phyloP scores from a whole-genome alignment of 106 monocot genomes.

The Posidonia australis region DNA sequence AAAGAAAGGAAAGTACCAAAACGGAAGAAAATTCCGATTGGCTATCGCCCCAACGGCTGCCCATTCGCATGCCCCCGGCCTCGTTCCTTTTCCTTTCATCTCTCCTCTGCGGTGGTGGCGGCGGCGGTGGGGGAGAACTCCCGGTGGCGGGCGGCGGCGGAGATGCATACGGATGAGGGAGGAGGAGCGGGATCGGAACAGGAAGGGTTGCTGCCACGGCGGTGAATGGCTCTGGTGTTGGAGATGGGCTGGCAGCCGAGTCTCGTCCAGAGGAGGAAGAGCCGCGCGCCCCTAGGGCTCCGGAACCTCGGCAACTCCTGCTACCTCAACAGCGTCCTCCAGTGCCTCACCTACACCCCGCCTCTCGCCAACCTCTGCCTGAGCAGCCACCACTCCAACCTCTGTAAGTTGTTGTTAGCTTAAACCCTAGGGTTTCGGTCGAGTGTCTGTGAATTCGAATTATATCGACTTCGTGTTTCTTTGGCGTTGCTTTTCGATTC shows the following conservation, averaged over 20 bases:
- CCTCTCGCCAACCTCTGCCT: conserved; percentile 93
- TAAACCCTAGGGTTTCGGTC: neutral
- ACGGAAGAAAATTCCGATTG: no score
- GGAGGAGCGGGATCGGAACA: neutral
- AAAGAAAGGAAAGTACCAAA: no score
- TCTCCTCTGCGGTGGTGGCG: neutral
- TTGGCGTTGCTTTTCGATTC: neutral
- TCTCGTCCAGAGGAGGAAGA: conserved; percentile 24
- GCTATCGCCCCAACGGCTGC: no score
- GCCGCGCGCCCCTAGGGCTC: conserved; percentile 58
- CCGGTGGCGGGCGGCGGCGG: conserved; percentile 7
- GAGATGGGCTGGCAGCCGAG: conserved; percentile 54
- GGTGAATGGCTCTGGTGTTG: conserved; percentile 27
- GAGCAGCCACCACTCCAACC: conserved; percentile 51
- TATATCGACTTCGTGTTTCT: neutral
- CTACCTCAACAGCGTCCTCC: conserved; percentile 96
- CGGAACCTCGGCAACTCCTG: conserved; percentile 90
- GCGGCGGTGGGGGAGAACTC: neutral
- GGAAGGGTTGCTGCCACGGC: neutral
- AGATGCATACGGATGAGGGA: conserved; percentile 43
- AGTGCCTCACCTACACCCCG: conserved; percentile 92
- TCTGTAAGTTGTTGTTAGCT: conserved; percentile 48
- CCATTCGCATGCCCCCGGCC: no score
- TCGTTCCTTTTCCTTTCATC: no score
- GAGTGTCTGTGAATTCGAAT: neutral